Base-by-base conservation (phyloP, 2,329 filamentous ascomycete species). In the Aspergillus sclerotialis region DNA sequence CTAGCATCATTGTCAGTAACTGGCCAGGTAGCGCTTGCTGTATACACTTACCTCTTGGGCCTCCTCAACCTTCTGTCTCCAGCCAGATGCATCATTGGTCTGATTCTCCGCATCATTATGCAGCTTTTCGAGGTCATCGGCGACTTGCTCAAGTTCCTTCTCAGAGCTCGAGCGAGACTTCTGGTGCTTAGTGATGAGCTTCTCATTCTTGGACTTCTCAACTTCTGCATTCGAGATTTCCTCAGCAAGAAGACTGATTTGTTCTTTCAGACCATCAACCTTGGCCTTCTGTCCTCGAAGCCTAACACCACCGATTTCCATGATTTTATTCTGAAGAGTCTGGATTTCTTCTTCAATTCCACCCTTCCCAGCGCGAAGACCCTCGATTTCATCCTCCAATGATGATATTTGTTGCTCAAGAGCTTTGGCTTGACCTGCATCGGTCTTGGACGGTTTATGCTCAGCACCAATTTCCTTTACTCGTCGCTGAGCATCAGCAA, bases 231-330 rank as follows among this genome's bases (percentile, higher is more conserved):
- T 82, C 4, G 88, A 93, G 24, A 86, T 80, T 42, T 86, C 81
- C 45, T 96, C 90, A 33, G 78, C 81, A 40, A 93, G 73, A 9
- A 80, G 77, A 30, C 82, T 71, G 36, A 96, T 88, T 56, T 94
- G 82, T 50, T 88, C 84, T 58, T 93, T 94, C 44, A 93, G 69
- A 5, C 80, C 76, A 56, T 96, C 90, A 21, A 98, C 88, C 68
- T 84, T 93, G 41, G 86, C 80, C 49, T 92, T 89, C 58, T 98
- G 90, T 12, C 82, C 77, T 36, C 92, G 82, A 12, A 98, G 78
- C 63, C 86, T 88, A 52, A 96, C 88, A 63, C 92, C 92, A 54
- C 92, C 92, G 43, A 94, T 82, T 61, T 95, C 83, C 92, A 98
- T 96, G 53, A 98, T 98, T 70, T 89, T 94, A 72, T 92, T 82